Conservation (phyloP, 169 alveolate genomes). For the Blepharisma undulans region DNA sequence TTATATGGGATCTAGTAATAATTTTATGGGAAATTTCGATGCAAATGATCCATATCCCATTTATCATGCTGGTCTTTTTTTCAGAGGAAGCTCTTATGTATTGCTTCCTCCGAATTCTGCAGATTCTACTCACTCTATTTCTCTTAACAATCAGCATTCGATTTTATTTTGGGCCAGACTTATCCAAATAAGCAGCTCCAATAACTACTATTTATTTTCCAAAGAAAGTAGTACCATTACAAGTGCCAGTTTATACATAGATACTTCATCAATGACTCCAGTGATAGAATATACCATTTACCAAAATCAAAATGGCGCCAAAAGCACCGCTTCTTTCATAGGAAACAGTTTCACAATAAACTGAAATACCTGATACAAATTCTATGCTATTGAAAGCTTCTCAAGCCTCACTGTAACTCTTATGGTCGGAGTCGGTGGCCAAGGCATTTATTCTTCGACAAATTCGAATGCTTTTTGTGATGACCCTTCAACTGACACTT, state of each 20-base stretch:
- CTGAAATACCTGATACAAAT: background rate
- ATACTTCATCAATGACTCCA: background rate
- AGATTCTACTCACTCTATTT: background rate
- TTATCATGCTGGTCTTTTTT: background rate
- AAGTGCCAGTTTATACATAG: background rate
- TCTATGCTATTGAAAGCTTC: background rate
- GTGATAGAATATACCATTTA: background rate
- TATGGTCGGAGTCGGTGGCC: too few species aligned
- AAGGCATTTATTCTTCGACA: background rate
- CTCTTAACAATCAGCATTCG: background rate
- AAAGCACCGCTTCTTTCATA: too few species aligned
- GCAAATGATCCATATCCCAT: constrained; percentile 11
- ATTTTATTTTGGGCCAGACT: background rate
- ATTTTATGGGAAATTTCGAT: background rate
- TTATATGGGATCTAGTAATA: background rate
- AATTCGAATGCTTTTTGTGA: background rate
- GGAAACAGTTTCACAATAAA: too few species aligned
- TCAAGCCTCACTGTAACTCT: too few species aligned
- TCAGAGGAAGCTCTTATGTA: background rate
- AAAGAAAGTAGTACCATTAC: background rate
- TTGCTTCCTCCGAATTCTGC: constrained; percentile 7
- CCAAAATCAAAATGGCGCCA: background rate
- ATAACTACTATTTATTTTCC: background rate
- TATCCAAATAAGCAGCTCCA: background rate
- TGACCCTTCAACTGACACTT: background rate